Conservation (phyloP, 2,329 filamentous ascomycete genomes). For the Paradendryphiella salina region DNA sequence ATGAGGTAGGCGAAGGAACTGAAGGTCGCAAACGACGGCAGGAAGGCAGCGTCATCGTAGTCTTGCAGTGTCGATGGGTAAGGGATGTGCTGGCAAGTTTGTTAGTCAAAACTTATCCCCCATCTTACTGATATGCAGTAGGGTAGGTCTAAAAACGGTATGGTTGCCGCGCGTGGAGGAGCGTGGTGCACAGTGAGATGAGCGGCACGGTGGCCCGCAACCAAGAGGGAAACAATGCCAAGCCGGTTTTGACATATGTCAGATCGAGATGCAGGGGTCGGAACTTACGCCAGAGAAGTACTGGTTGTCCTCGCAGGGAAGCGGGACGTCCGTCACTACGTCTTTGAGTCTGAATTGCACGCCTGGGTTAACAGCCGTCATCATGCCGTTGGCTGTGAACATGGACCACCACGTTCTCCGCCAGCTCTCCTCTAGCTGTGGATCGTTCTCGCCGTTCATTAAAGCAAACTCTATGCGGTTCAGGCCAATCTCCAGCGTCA, state of each 20-base stretch:
- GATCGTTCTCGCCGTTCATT: constrained; percentile 64
- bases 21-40: constrained; percentile 69
- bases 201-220: not conserved
- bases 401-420: constrained; percentile 89
- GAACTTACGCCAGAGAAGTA: constrained; percentile 54
- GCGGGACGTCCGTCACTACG: constrained; percentile 66
- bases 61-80: constrained; percentile 63
- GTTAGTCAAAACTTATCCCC: constrained; percentile 1
- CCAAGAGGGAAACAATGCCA: constrained; percentile 21
- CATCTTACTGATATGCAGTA: not conserved
- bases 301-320: constrained; percentile 83
- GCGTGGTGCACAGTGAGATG: constrained; percentile 3
- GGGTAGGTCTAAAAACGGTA: not conserved
- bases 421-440: constrained; percentile 78
- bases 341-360: constrained; percentile 72
- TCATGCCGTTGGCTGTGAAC: constrained; percentile 80
- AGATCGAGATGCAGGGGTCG: not conserved
- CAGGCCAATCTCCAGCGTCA: constrained; percentile 77
- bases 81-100: constrained; percentile 38
- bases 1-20: constrained; percentile 87
- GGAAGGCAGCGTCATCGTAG: constrained; percentile 76
- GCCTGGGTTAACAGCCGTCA: constrained; percentile 75
- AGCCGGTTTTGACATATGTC: constrained; percentile 9
- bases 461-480: constrained; percentile 70
- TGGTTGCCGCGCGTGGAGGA: not conserved